Evolutionary conservation across 352 stramenopile species (phyloP).

Genomic region (Phytophthora ramorum): DNA sequence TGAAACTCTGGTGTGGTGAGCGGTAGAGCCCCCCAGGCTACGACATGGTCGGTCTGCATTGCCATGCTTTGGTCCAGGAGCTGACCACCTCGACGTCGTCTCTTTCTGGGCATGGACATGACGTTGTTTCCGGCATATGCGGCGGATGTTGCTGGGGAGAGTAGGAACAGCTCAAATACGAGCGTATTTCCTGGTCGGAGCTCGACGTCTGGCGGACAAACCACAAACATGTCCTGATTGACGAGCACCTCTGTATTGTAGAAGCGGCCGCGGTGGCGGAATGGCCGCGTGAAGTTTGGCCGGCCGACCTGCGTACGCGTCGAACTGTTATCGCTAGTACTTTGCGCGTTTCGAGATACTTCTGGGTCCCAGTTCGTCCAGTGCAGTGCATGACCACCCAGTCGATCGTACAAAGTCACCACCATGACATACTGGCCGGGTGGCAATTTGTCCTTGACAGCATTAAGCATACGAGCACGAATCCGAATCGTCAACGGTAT

Average conservation of each 20-base stretch:
- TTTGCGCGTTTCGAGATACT: conserved; percentile 13
- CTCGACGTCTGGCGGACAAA: conserved; percentile 70
- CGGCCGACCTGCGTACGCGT: conserved; percentile 13
- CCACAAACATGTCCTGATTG: conserved; percentile 82
- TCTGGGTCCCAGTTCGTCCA: conserved; percentile 79
- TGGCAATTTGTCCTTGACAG: conserved; percentile 87
- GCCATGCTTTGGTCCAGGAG: conserved; percentile 21
- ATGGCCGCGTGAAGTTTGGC: conserved; percentile 74
- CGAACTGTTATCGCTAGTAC: conserved; percentile 2
- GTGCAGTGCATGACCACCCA: conserved; percentile 80
- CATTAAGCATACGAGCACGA: conserved; percentile 64
- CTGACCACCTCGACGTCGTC: conserved; percentile 18
- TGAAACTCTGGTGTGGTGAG: conserved; percentile 68
- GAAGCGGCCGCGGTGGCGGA: conserved; percentile 83
- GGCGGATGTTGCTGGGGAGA: conserved; percentile 23
- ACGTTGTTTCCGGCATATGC: conserved; percentile 10
- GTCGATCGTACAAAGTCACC: conserved; percentile 83
- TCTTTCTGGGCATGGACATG: conserved; percentile 11
- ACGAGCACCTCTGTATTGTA: conserved; percentile 84
- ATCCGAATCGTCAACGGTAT: conserved; percentile 84
- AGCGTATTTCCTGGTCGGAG: conserved; percentile 67
- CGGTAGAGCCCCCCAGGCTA: conserved; percentile 87
- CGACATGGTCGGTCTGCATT: conserved; percentile 64
- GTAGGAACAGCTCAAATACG: conserved; percentile 61
- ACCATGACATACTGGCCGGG: conserved; percentile 84